Percentiles rank a stretch among this genome's conserved stretches.
Conservation (phyloP, 116 monocot species). For the Phalaenopsis hybrid region DNA sequence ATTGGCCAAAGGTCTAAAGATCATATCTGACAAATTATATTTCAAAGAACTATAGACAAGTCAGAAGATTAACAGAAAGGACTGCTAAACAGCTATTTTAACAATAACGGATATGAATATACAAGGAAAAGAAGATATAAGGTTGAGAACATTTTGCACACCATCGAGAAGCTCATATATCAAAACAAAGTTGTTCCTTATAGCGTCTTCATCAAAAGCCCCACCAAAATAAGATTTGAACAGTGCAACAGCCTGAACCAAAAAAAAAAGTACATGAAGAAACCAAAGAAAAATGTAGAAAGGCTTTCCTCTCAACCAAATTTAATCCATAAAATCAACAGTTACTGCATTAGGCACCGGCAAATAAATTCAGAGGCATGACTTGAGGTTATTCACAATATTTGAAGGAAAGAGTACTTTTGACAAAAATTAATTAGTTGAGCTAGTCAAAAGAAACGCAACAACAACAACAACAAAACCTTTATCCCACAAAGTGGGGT, state of each 20-base stretch:
- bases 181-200: conserved; percentile 93
- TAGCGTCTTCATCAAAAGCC: conserved; percentile 98
- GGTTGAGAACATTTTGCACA: conserved; percentile 22
- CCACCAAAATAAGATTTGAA: conserved; percentile 99
- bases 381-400: not conserved
- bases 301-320: not conserved
- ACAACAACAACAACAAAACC: no score
- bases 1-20: not conserved
- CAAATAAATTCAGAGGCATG: not conserved
- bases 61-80: not conserved
- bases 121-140: not conserved
- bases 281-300: not conserved
- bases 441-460: not conserved
- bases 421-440: not conserved
- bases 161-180: conserved; percentile 99
- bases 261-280: not conserved
- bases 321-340: not conserved
- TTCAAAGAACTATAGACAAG: not conserved
- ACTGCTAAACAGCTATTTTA: not conserved
- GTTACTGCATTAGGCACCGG: not conserved
- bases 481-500: no score
- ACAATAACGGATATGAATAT: not conserved
- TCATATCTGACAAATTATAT: not conserved
- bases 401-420: not conserved
- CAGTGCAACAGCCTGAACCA: conserved; percentile 73